phyloP scores from a whole-genome alignment of 768 basidiomycete genomes.

The Leccinum aurantiacum region DNA sequence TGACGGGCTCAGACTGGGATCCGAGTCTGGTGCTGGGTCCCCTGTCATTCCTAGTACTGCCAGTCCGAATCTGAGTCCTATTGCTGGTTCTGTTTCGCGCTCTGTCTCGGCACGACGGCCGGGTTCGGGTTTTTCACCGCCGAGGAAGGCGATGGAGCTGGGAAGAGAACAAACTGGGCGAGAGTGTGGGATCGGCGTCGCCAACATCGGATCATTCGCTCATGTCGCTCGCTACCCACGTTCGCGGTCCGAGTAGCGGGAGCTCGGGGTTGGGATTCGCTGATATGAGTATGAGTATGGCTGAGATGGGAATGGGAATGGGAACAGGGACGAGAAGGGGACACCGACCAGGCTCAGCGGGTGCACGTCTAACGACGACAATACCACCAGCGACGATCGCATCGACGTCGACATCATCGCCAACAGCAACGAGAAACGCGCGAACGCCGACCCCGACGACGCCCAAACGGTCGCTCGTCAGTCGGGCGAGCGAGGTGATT shows the following conservation, averaged over 20 bases:
- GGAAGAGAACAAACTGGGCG: background rate
- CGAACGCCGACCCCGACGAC: background rate
- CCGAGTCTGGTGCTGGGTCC: background rate
- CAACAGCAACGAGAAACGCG: too few relatives aligned
- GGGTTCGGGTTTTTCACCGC: background rate
- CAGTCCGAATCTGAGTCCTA: too few relatives aligned
- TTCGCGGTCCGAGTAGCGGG: slow-evolving; percentile 5
- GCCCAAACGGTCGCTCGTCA: too few relatives aligned
- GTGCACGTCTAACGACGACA: slow-evolving; percentile 22
- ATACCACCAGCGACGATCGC: background rate
- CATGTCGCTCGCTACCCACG: slow-evolving; percentile 15
- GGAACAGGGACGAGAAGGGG: background rate
- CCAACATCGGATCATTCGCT: slow-evolving; percentile 15
- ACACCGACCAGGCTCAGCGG: slow-evolving; percentile 27
- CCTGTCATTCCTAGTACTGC: background rate
- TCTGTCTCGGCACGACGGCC: too few relatives aligned
- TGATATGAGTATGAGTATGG: background rate
- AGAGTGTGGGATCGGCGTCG: background rate
- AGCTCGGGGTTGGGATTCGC: background rate
- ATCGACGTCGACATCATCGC: too few relatives aligned
- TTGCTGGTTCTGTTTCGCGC: too few relatives aligned
- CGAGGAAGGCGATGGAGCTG: background rate
- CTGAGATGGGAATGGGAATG: background rate
- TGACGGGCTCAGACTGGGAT: slow-evolving; percentile 10
- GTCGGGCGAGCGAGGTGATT: slow-evolving; percentile 25